phyloP scores from a whole-genome alignment of 306 rosid species.

The Benincasa hispida region DNA sequence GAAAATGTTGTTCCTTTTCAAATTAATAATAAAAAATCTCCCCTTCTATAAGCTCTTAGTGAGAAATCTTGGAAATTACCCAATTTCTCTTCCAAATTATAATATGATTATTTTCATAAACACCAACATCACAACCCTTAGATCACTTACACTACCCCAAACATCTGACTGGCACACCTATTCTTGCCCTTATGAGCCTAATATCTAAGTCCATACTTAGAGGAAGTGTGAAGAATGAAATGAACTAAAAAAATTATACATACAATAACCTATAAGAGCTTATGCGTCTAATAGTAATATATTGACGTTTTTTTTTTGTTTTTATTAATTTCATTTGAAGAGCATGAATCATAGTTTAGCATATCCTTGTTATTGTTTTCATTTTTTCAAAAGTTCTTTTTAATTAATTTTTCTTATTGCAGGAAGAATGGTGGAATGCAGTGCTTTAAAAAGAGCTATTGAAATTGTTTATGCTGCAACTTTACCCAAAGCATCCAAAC shows the following conservation, averaged over 20 bases:
- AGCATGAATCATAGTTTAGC: neutral
- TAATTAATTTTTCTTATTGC: slow-evolving; percentile 7
- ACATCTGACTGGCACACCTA: too few relatives aligned
- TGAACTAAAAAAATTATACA: neutral
- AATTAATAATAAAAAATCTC: neutral
- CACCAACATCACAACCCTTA: neutral
- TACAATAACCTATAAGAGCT: neutral
- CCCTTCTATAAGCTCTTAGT: neutral
- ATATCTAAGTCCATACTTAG: neutral
- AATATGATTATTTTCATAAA: neutral
- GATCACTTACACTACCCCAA: too few relatives aligned
- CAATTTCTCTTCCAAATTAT: neutral
- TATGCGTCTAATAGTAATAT: neutral
- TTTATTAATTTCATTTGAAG: neutral
- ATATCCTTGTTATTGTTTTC: neutral
- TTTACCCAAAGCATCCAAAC: slow-evolving; percentile 89
- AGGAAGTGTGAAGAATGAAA: neutral
- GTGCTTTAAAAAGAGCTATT: slow-evolving; percentile 86
- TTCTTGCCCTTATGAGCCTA: neutral
- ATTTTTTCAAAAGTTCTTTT: neutral
- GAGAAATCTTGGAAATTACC: neutral
- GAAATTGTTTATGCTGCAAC: slow-evolving; percentile 94
- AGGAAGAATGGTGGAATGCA: slow-evolving; percentile 91
- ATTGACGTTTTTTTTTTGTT: neutral
- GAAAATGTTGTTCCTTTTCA: neutral